Conservation (phyloP, 2,329 filamentous ascomycete species). For the Penicillium occitanis region DNA sequence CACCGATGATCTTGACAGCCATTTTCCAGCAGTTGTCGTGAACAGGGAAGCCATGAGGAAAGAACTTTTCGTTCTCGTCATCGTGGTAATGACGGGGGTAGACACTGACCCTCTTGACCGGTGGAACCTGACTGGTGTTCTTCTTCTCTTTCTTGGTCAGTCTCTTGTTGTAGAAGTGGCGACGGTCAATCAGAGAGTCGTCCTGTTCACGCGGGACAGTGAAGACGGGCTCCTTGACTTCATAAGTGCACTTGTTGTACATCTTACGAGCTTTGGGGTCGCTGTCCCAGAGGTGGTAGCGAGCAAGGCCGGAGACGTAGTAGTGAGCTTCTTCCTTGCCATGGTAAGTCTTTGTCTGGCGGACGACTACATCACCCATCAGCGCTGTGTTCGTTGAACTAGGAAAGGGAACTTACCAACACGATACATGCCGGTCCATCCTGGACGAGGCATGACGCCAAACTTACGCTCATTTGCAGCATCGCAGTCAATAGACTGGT, state of each 20-base stretch:
- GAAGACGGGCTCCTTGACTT: conserved; percentile 12
- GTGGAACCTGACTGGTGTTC: neutral
- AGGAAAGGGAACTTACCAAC: neutral
- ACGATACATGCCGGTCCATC: conserved; percentile 19
- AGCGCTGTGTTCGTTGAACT: neutral
- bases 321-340: neutral
- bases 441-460: conserved; percentile 14
- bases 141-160: conserved; percentile 1
- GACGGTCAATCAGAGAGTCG: conserved; percentile 6
- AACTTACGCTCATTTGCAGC: conserved; percentile 11
- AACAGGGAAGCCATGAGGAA: conserved; percentile 18
- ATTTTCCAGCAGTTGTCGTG: conserved; percentile 19
- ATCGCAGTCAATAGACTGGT: neutral
- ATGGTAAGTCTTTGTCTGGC: neutral
- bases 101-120: conserved; percentile 11
- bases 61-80: conserved; percentile 2
- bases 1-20: conserved; percentile 11
- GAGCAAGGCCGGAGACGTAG: conserved; percentile 14
- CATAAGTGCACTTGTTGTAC: conserved; percentile 1
- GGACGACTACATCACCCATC: conserved; percentile 1
- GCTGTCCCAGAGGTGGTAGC: conserved; percentile 19
- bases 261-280: conserved; percentile 17
- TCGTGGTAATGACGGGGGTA: conserved; percentile 17
- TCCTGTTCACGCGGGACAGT: conserved; percentile 14
- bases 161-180: conserved; percentile 17